Evolutionary conservation across 1,284 basidiomycete species (phyloP).

Genomic region (Apiotrichum montevideense): DNA sequence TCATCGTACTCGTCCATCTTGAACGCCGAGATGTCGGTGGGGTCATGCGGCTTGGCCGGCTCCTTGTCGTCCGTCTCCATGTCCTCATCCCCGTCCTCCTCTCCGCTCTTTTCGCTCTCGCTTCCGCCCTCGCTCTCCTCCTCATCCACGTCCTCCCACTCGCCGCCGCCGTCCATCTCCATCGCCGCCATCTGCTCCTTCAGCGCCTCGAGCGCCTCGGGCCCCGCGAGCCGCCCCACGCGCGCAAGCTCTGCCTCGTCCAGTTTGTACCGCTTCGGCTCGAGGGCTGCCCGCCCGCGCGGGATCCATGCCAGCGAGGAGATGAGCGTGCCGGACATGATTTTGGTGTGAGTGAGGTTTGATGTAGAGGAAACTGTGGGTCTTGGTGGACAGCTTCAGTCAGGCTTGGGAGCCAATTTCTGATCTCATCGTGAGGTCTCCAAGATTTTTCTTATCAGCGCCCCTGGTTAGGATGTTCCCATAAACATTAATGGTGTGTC

Average conservation of each 20-base stretch:
- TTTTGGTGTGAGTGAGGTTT: neutral
- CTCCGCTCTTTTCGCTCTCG: constrained; percentile 51
- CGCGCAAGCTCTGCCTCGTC: constrained; percentile 87
- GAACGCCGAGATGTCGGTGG: constrained; percentile 81
- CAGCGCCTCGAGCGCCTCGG: constrained; percentile 73
- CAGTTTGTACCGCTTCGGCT: constrained; percentile 83
- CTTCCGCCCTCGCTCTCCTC: constrained; percentile 41
- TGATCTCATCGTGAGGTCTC: too few relatives aligned
- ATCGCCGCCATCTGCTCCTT: constrained; percentile 68
- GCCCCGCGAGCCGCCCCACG: constrained; percentile 78
- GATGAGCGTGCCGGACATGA: constrained; percentile 51
- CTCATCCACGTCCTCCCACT: constrained; percentile 32
- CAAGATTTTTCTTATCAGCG: too few relatives aligned
- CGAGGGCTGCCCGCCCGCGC: constrained; percentile 65
- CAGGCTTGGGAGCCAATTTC: too few relatives aligned
- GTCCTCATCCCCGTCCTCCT: constrained; percentile 36
- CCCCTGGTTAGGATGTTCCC: too few relatives aligned
- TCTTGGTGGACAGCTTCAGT: too few relatives aligned
- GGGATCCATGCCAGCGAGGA: constrained; percentile 66
- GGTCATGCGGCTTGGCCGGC: constrained; percentile 47
- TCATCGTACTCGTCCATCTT: constrained; percentile 92
- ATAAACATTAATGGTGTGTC: too few relatives aligned
- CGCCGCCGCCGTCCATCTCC: constrained; percentile 53
- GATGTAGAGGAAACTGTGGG: too few relatives aligned
- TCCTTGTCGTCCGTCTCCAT: constrained; percentile 34